Percentiles rank a stretch among this genome's conserved stretches.
Conservation (phyloP, 768 basidiomycete genomes). For the Xerocomellus intermedius region DNA sequence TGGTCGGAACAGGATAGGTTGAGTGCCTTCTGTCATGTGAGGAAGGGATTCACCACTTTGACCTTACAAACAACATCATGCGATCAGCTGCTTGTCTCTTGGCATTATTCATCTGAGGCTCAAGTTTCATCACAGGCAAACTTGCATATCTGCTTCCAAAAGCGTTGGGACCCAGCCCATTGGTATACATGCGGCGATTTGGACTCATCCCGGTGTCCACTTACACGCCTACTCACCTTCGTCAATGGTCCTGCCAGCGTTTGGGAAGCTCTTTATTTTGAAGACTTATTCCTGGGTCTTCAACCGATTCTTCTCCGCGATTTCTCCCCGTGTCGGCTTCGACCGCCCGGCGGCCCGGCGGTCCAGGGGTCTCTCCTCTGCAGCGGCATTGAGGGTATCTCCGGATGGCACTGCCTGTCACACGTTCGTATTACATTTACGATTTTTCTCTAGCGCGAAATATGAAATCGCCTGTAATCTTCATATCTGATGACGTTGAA, state of each 20-base stretch:
- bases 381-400: background rate
- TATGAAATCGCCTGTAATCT: background rate
- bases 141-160: background rate
- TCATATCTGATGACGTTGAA: background rate
- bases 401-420: background rate
- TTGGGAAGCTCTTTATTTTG: background rate
- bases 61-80: slow-evolving; percentile 9
- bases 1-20: background rate
- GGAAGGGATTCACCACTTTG: slow-evolving; percentile 3
- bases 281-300: background rate
- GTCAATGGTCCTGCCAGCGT: background rate
- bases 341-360: too few relatives aligned
- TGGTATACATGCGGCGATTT: background rate
- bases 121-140: background rate
- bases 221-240: background rate
- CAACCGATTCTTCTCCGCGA: slow-evolving; percentile 5
- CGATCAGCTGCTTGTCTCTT: slow-evolving; percentile 4
- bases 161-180: background rate
- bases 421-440: background rate
- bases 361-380: too few relatives aligned
- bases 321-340: background rate
- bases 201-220: background rate
- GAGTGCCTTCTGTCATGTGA: background rate
- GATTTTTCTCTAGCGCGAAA: background rate
- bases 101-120: background rate